A percentile compares a stretch with the other conserved stretches of the same genome.
Conservation (phyloP, 345 rosid species). For the Boechera stricta region DNA sequence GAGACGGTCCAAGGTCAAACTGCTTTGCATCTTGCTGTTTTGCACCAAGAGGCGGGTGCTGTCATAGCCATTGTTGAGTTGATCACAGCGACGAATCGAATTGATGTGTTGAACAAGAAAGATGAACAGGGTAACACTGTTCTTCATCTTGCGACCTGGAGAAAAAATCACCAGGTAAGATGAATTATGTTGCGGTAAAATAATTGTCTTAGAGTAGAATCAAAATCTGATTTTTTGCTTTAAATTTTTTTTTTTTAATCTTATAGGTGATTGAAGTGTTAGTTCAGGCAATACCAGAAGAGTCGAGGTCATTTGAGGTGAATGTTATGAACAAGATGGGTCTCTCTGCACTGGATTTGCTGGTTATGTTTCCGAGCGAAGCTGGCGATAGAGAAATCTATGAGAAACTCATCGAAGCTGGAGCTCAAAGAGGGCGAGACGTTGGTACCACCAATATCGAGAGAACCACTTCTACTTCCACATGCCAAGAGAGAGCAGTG, state of each 20-base stretch:
- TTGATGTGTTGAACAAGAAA: conserved; percentile 43
- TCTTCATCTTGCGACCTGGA: conserved; percentile 56
- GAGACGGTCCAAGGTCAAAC: conserved; percentile 50
- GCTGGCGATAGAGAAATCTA: conserved; percentile 61
- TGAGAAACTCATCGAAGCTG: conserved; percentile 49
- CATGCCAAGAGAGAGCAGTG: conserved; percentile 26
- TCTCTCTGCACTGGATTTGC: conserved; percentile 57
- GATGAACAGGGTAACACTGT: conserved; percentile 54
- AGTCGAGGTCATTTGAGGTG: conserved; percentile 43
- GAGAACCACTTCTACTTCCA: conserved; percentile 34
- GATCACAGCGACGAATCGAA: conserved; percentile 43
- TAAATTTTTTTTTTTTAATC: no score
- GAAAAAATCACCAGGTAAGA: conserved; percentile 49
- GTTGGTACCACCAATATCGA: conserved; percentile 13
- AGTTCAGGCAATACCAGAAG: conserved; percentile 37
- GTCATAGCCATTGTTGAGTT: conserved; percentile 45
- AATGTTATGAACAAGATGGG: conserved; percentile 53
- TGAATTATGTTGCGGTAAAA: background rate
- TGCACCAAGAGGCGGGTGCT: conserved; percentile 43
- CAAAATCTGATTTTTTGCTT: background rate
- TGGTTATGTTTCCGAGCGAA: conserved; percentile 60
- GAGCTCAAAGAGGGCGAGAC: conserved; percentile 49
- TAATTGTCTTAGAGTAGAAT: background rate
- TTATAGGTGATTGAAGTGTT: conserved; percentile 56
- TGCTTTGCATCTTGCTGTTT: conserved; percentile 54